Conservation (phyloP, 495 filamentous ascomycete species). For the Trichoderma parareesei region DNA sequence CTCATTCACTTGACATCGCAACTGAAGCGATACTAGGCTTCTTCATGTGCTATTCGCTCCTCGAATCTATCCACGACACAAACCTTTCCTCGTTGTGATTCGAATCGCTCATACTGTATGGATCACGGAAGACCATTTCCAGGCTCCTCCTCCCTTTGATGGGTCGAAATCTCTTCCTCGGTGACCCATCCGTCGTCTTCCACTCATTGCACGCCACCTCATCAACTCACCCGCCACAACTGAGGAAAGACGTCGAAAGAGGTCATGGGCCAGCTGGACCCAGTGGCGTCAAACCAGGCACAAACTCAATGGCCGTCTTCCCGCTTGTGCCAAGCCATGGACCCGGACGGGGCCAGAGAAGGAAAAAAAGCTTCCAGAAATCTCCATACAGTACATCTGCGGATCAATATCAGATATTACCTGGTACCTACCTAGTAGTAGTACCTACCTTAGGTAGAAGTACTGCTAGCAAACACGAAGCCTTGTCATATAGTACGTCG, state of each 20-base stretch:
- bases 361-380: background rate
- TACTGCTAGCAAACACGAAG: no score
- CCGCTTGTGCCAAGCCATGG: background rate
- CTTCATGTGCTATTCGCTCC: no score
- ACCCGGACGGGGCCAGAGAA: no score
- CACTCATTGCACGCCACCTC: background rate
- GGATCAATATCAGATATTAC: background rate
- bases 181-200: background rate
- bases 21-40: background rate
- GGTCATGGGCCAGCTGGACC: background rate
- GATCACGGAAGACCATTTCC: no score
- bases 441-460: no score
- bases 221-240: background rate
- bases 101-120: no score
- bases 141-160: no score
- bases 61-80: background rate
- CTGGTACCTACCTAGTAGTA: no score
- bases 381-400: background rate
- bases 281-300: background rate
- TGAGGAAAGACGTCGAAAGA: no score
- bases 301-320: constrained; percentile 4
- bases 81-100: background rate
- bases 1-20: background rate
- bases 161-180: background rate
- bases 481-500: no score